Evolutionary conservation across 768 basidiomycete genomes (phyloP).

Genomic region (Pholiota molesta): DNA sequence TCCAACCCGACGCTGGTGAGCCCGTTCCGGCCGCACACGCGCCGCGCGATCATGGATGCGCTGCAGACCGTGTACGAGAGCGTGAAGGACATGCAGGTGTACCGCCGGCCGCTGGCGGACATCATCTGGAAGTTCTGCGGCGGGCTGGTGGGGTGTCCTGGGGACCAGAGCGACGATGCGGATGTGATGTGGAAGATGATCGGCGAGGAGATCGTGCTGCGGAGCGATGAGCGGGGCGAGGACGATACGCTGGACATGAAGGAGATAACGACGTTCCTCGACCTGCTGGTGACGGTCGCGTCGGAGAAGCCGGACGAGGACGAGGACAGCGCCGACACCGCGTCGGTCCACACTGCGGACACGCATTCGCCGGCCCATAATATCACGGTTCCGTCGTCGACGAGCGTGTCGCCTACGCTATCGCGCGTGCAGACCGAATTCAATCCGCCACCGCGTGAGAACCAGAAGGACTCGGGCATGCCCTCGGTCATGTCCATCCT

Average conservation of each 20-base stretch:
- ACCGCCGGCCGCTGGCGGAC: constrained; percentile 56
- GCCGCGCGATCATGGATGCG: constrained; percentile 57
- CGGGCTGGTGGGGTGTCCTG: constrained; percentile 26
- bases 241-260: constrained; percentile 24
- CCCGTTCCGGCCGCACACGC: constrained; percentile 50
- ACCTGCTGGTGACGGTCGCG: constrained; percentile 44
- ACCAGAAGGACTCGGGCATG: constrained; percentile 46
- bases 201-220: constrained; percentile 68
- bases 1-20: constrained; percentile 49
- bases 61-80: constrained; percentile 63
- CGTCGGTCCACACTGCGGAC: constrained; percentile 41
- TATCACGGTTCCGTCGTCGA: constrained; percentile 35
- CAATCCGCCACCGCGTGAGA: constrained; percentile 34
- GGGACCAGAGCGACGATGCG: constrained; percentile 37
- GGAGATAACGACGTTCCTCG: constrained; percentile 34
- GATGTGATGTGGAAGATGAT: constrained; percentile 60
- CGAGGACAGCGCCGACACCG: constrained; percentile 42
- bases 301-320: constrained; percentile 42
- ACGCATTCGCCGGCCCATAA: constrained; percentile 34
- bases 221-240: constrained; percentile 44
- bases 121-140: constrained; percentile 54
- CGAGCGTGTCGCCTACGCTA: constrained; percentile 51
- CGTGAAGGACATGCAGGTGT: constrained; percentile 69
- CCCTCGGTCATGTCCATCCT: constrained; percentile 67
- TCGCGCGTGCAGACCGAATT: constrained; percentile 63